phyloP scores from a whole-genome alignment of 75 land plant species.

The Sequoiadendron giganteum region DNA sequence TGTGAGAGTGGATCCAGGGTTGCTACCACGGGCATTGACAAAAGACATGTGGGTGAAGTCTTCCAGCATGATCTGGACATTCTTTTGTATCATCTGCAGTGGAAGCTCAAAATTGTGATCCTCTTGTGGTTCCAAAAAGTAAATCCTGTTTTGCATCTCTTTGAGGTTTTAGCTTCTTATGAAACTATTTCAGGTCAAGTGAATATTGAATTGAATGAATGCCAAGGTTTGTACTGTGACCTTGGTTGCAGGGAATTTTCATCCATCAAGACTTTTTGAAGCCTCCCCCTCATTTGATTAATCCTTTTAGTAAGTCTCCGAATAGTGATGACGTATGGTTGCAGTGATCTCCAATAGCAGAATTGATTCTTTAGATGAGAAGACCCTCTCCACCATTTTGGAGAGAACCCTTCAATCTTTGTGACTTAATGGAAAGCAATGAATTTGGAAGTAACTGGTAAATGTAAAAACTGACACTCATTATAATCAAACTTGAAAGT shows the following conservation, averaged over 20 bases:
- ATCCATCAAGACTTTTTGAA: background rate
- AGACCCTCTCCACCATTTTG: too few species aligned
- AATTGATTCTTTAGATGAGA: background rate
- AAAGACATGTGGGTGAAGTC: background rate
- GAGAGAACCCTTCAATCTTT: too few species aligned
- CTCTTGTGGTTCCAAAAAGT: background rate
- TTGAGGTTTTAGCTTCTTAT: background rate
- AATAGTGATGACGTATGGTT: background rate
- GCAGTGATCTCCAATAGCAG: background rate
- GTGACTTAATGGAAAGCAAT: too few species aligned
- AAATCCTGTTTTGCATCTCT: background rate
- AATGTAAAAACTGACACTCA: too few species aligned
- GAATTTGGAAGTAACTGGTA: too few species aligned
- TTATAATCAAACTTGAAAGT: too few species aligned
- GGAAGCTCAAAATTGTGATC: background rate
- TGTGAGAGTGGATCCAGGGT: background rate
- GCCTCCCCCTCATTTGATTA: background rate
- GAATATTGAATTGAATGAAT: background rate
- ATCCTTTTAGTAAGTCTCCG: background rate
- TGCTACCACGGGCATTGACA: background rate
- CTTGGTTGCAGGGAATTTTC: background rate
- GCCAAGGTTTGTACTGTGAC: background rate
- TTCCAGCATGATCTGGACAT: background rate
- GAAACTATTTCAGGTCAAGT: background rate
- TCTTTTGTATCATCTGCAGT: background rate